Conservation (phyloP, 2,329 filamentous ascomycete genomes). For the Chrysosporium queenslandicum region DNA sequence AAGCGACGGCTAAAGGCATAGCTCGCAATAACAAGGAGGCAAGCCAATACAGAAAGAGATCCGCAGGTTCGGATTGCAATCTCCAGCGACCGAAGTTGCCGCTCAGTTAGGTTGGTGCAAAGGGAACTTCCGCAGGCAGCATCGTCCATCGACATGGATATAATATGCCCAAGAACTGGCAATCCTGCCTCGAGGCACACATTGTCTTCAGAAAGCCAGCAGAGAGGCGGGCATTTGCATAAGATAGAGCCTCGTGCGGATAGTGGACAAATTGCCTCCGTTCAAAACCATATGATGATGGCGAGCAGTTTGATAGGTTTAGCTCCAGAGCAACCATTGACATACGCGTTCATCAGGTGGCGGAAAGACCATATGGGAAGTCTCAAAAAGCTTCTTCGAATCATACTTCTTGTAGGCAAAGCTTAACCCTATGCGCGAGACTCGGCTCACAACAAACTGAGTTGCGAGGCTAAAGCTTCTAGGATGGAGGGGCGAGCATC, state of each 20-base stretch:
- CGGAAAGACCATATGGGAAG: background rate
- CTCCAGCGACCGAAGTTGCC: background rate
- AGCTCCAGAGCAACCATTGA: background rate
- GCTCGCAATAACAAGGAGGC: conserved; percentile 19
- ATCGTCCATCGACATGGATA: background rate
- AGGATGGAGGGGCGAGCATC: too few relatives aligned
- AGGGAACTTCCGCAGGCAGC: background rate
- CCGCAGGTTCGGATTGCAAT: conserved; percentile 13
- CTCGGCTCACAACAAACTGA: background rate
- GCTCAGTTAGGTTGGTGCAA: background rate
- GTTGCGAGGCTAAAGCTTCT: too few relatives aligned
- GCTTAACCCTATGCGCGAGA: background rate
- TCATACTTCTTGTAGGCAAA: background rate
- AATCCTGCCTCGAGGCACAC: background rate
- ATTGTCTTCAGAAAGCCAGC: background rate
- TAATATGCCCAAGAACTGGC: background rate
- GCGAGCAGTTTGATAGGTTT: background rate
- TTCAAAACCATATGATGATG: background rate
- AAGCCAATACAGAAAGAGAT: conserved; percentile 18
- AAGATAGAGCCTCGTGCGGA: background rate
- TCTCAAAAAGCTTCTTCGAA: background rate
- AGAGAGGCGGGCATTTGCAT: background rate
- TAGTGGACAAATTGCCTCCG: background rate
- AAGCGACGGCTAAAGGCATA: conserved; percentile 19
- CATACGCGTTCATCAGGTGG: background rate